Conservation (phyloP, 202 grass and related monocot species). For the Panicum hallii region DNA sequence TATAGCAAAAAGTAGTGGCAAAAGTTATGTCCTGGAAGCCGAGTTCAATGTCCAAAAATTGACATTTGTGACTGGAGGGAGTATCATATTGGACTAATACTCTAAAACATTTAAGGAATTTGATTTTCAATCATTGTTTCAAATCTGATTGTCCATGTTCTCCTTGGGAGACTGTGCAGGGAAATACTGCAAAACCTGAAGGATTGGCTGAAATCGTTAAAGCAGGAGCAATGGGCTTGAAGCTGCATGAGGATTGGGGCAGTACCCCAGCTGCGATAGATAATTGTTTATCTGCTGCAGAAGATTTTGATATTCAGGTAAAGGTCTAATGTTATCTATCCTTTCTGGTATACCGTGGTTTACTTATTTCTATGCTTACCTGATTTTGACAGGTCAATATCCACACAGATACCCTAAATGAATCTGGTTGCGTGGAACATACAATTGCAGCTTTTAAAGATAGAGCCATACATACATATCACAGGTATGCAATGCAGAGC, state of each 20-base stretch:
- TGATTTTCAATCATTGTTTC: neutral
- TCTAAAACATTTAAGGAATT: neutral
- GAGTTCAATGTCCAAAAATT: neutral
- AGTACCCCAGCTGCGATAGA: slow-evolving; percentile 88
- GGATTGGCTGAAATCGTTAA: slow-evolving; percentile 87
- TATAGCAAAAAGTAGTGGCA: too few species aligned
- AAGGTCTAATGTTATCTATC: slow-evolving; percentile 37
- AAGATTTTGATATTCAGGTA: slow-evolving; percentile 91
- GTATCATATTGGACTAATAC: neutral
- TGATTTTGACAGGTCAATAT: slow-evolving; percentile 86
- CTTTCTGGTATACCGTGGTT: neutral
- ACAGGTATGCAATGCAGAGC: slow-evolving; percentile 66
- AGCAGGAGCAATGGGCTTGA: slow-evolving; percentile 94
- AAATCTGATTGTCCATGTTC: slow-evolving; percentile 10
- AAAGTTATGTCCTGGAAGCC: neutral
- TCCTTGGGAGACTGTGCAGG: slow-evolving; percentile 51
- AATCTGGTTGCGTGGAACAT: slow-evolving; percentile 97
- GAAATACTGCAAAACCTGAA: slow-evolving; percentile 89
- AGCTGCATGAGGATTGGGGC: slow-evolving; percentile 98
- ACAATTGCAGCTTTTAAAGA: slow-evolving; percentile 93
- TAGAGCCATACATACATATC: slow-evolving; percentile 96
- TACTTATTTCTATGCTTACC: slow-evolving; percentile 36
- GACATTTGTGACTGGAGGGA: neutral
- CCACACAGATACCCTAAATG: slow-evolving; percentile 96
- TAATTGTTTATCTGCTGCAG: slow-evolving; percentile 88